A percentile compares a stretch with the other conserved stretches of the same genome.
Conservation (phyloP, 805 yeast species). For the Pichia deserticola region DNA sequence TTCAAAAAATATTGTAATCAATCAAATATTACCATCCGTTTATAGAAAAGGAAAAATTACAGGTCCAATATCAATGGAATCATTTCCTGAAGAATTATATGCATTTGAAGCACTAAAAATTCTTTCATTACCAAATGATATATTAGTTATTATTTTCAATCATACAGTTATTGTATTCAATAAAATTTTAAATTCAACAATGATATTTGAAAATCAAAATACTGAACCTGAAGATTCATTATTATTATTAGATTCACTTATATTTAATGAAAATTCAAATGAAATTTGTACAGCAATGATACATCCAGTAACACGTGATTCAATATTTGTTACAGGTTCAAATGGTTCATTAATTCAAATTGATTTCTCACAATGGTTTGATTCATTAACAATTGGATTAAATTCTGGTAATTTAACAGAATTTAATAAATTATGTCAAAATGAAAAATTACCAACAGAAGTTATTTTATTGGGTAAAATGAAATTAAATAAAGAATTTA, state of each 20-base stretch:
- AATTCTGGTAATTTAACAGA: conserved; percentile 13
- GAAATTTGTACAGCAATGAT: conserved; percentile 10
- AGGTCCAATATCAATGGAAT: conserved; percentile 49
- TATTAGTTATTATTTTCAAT: conserved; percentile 18
- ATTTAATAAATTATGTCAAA: conserved; percentile 12
- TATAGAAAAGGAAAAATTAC: conserved; percentile 18
- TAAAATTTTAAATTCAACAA: conserved; percentile 18
- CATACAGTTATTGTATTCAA: conserved; percentile 17
- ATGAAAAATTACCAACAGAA: conserved; percentile 17
- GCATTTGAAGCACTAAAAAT: conserved; percentile 32
- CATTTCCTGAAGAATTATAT: conserved; percentile 50
- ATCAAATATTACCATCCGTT: conserved; percentile 13
- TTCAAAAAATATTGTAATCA: conserved; percentile 1
- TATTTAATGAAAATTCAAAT: conserved; percentile 6
- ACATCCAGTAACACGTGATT: conserved; percentile 17
- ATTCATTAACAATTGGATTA: conserved; percentile 12
- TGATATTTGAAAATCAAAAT: conserved; percentile 19
- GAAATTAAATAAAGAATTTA: background rate
- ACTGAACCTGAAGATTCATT: conserved; percentile 5
- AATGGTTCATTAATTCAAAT: conserved; percentile 18
- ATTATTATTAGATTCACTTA: conserved; percentile 10
- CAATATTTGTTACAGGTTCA: conserved; percentile 17
- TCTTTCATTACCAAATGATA: conserved; percentile 20
- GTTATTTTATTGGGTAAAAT: conserved; percentile 15
- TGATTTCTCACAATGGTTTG: conserved; percentile 25